phyloP scores from a whole-genome alignment of 345 rosid genomes.

The Anastatica hierochuntica region DNA sequence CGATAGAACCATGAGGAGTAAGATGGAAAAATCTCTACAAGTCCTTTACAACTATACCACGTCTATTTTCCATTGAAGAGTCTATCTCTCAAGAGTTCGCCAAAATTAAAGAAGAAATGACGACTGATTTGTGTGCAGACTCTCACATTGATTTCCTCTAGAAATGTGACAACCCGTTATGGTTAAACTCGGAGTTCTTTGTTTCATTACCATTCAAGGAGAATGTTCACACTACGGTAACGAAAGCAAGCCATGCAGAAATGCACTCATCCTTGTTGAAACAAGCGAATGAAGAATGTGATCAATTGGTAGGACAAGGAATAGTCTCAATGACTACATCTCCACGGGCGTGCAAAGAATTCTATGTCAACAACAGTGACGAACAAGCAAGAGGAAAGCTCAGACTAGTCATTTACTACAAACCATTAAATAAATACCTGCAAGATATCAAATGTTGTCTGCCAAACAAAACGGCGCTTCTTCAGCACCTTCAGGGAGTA shows the following conservation, averaged over 20 bases:
- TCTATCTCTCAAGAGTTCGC: accelerated
- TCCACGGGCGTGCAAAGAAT: not conserved
- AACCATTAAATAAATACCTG: not conserved
- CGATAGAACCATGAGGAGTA: not conserved
- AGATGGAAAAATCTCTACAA: not conserved
- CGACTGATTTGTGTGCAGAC: not conserved
- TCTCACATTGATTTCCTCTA: not conserved
- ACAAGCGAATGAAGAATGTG: not conserved
- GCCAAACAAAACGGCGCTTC: not conserved
- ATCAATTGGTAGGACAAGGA: not conserved
- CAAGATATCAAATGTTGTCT: not conserved
- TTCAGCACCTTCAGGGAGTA: not conserved
- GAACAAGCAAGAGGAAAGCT: not conserved
- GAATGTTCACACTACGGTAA: not conserved
- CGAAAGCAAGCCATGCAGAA: not conserved
- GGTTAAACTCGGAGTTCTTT: not conserved
- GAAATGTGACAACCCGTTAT: not conserved
- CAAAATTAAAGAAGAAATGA: not conserved
- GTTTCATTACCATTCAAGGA: not conserved
- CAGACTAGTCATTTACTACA: not conserved
- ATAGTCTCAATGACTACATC: not conserved
- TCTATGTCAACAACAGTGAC: not conserved
- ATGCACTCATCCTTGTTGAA: not conserved
- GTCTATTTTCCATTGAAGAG: not conserved
- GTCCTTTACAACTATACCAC: not conserved